A percentile compares a stretch with the other conserved stretches of the same genome.
Evolutionary conservation across 164 flowering plant species (phyloP).

Genomic region (Umbellularia californica): DNA sequence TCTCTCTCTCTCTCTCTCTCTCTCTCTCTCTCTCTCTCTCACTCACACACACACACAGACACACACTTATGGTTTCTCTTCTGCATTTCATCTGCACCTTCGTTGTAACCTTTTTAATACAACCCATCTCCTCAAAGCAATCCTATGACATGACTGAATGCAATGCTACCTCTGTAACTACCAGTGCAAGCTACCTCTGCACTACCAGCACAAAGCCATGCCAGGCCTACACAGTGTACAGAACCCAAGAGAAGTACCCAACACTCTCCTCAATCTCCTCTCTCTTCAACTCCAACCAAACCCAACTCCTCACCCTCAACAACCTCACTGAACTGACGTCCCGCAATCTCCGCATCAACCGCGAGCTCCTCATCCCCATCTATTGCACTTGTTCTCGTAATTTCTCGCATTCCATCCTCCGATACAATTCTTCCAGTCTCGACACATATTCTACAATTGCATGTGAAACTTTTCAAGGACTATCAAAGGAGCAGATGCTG

Average conservation of each 20-base stretch:
- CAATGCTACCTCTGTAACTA: constrained; percentile 3
- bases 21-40: constrained; percentile 2
- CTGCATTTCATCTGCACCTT: constrained; percentile 7
- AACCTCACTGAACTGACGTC: constrained; percentile 17
- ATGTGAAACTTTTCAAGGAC: constrained; percentile 36
- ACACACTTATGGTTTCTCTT: constrained; percentile 17
- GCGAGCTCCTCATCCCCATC: constrained; percentile 43
- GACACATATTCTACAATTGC: constrained; percentile 21
- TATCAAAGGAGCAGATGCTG: constrained; percentile 27
- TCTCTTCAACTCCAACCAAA: constrained; percentile 26
- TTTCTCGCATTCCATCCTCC: constrained; percentile 28
- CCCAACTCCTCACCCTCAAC: constrained; percentile 28
- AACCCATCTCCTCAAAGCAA: constrained; percentile 23
- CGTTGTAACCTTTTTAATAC: constrained; percentile 6
- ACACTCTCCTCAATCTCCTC: constrained; percentile 28
- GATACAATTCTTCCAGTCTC: constrained; percentile 18
- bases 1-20: neutral
- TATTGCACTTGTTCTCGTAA: constrained; percentile 32
- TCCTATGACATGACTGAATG: constrained; percentile 32
- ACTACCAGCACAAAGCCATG: constrained; percentile 19
- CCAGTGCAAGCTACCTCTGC: constrained; percentile 40
- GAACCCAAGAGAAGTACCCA: constrained; percentile 26
- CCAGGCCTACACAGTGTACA: constrained; percentile 39
- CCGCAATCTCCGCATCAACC: constrained; percentile 20
- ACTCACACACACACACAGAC: neutral